Conservation (phyloP, 106 monocot genomes). For the Dendrobium chrysotoxum region DNA sequence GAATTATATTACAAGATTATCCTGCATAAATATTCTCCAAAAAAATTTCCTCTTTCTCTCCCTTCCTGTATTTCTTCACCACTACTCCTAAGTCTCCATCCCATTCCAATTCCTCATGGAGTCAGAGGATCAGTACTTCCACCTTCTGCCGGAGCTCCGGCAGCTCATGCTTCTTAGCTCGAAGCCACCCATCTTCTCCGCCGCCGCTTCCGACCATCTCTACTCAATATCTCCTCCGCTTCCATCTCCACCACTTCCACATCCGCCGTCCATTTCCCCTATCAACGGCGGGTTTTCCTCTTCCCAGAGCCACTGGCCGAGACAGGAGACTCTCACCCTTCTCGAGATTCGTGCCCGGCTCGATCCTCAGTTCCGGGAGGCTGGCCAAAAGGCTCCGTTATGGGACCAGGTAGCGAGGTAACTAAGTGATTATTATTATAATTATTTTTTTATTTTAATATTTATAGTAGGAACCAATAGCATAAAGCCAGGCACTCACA, state of each 20-base stretch:
- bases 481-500: no score
- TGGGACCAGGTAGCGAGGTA: constrained; percentile 85
- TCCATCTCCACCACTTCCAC: background rate
- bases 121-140: constrained; percentile 14
- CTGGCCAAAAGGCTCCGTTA: constrained; percentile 58
- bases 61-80: background rate
- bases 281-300: background rate
- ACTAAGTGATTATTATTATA: background rate
- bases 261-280: background rate
- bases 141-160: constrained; percentile 13
- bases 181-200: background rate
- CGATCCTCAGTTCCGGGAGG: constrained; percentile 48
- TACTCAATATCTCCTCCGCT: background rate
- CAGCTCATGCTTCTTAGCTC: constrained; percentile 9
- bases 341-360: constrained; percentile 62
- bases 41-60: background rate
- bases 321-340: constrained; percentile 75
- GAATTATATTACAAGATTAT: no score
- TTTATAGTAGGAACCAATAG: no score
- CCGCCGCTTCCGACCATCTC: background rate
- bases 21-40: background rate
- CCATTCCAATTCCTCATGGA: constrained; percentile 2
- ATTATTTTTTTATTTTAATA: no score
- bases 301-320: constrained; percentile 48
- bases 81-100: background rate